Conservation (phyloP, 2,329 filamentous ascomycete genomes). For the Fusarium bactridioides region DNA sequence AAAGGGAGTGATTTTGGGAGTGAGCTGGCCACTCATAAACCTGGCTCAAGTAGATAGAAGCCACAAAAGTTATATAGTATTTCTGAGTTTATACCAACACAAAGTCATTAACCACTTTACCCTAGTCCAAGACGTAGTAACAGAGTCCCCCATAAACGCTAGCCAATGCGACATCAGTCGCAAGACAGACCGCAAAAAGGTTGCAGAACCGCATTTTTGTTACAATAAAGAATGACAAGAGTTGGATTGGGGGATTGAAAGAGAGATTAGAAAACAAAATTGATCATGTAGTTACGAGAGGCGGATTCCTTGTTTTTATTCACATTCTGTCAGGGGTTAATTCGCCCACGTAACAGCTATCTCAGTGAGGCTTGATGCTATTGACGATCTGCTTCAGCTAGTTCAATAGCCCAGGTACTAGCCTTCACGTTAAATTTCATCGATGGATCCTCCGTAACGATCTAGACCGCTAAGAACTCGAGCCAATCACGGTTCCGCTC, state of each 20-base stretch:
- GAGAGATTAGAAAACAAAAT: neutral
- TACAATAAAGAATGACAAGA: neutral
- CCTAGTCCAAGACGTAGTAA: neutral
- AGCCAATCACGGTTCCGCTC: neutral
- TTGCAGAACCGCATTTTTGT: neutral
- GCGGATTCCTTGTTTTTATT: neutral
- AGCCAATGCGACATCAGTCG: neutral
- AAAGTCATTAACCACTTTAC: rapidly evolving
- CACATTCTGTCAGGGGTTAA: neutral
- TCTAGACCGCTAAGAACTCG: neutral
- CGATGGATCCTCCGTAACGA: neutral
- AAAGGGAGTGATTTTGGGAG: neutral
- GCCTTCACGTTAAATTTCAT: neutral
- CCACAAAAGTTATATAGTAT: neutral
- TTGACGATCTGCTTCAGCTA: neutral
- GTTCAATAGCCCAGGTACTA: neutral
- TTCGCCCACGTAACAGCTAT: neutral
- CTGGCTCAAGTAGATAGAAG: neutral
- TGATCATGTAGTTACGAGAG: neutral
- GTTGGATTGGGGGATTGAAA: too few species aligned
- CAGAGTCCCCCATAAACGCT: neutral
- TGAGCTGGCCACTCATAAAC: neutral
- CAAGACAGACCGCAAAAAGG: neutral
- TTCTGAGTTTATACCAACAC: rapidly evolving
- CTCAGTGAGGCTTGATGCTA: neutral